Conservation (phyloP, 768 basidiomycete genomes). For the Tulasnella sp. region DNA sequence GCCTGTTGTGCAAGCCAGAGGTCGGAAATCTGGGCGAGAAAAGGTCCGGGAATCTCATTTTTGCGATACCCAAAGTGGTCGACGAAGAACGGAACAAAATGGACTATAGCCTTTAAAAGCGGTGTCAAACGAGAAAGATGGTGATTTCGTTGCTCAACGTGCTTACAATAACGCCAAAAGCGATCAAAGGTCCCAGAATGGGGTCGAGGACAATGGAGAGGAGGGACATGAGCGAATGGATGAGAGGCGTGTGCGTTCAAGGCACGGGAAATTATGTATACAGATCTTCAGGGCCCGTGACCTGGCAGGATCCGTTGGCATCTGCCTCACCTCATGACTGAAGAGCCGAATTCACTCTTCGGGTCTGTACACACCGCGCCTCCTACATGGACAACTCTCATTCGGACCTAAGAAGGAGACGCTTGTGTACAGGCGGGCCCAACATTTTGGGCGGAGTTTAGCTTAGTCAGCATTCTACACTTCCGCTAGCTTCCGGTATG, state of each 20-base stretch:
- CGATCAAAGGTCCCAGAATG: not conserved
- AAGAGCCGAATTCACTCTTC: not conserved
- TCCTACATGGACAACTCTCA: not conserved
- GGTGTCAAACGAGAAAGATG: not conserved
- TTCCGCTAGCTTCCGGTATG: not conserved
- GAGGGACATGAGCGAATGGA: not conserved
- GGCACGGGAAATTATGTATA: not conserved
- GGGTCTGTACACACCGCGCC: not conserved
- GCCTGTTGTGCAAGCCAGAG: conserved; percentile 61
- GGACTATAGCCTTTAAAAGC: conserved; percentile 19
- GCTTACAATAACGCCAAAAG: not conserved
- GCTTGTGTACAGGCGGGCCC: not conserved
- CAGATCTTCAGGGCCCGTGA: not conserved
- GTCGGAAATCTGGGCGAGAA: conserved; percentile 62
- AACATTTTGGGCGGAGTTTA: not conserved
- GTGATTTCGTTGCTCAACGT: not conserved
- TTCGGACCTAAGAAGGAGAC: not conserved
- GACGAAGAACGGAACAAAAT: conserved; percentile 44
- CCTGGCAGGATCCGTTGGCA: not conserved
- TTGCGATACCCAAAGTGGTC: conserved; percentile 36
- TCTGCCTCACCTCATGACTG: not conserved
- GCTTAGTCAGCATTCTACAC: not conserved
- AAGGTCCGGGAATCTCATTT: conserved; percentile 60
- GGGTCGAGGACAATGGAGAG: conserved; percentile 8
- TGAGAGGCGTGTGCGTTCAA: not conserved